phyloP scores from a whole-genome alignment of 352 stramenopile genomes.

The Aphanomyces stellatus region DNA sequence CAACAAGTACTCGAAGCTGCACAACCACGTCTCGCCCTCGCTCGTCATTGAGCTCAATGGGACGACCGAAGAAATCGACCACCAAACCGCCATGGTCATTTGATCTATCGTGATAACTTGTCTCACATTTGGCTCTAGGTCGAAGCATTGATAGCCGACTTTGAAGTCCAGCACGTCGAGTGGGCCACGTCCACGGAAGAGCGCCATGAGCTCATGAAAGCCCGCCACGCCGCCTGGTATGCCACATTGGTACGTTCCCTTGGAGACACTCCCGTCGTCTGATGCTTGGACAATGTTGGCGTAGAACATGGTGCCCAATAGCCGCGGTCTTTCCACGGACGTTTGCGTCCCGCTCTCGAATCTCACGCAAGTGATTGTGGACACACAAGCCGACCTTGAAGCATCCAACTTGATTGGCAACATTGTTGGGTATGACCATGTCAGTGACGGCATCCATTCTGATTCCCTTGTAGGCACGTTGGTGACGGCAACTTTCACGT shows the following conservation, averaged over 20 bases:
- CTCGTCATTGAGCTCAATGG: slow-evolving; percentile 95
- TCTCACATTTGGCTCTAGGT: slow-evolving; percentile 26
- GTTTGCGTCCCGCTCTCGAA: slow-evolving; percentile 94
- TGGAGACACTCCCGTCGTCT: neutral
- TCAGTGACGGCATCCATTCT: slow-evolving; percentile 14
- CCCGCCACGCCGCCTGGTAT: slow-evolving; percentile 79
- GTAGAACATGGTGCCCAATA: slow-evolving; percentile 70
- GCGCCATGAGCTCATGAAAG: slow-evolving; percentile 76
- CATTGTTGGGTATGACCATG: slow-evolving; percentile 86
- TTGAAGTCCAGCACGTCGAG: slow-evolving; percentile 71
- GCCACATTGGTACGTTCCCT: slow-evolving; percentile 52
- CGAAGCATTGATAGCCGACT: slow-evolving; percentile 80
- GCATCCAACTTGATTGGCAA: slow-evolving; percentile 83
- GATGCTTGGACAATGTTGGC: neutral
- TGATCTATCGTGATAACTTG: neutral
- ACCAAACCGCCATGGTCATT: slow-evolving; percentile 62
- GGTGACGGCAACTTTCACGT: slow-evolving; percentile 98
- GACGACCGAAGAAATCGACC: slow-evolving; percentile 61
- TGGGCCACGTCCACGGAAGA: slow-evolving; percentile 61
- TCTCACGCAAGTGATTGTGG: slow-evolving; percentile 89
- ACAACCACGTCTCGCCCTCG: slow-evolving; percentile 73
- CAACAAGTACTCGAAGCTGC: slow-evolving; percentile 81
- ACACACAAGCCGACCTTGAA: slow-evolving; percentile 88
- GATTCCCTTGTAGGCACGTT: slow-evolving; percentile 42
- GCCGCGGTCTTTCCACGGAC: slow-evolving; percentile 88